phyloP scores from a whole-genome alignment of 2,329 filamentous ascomycete genomes.

The Phyllosticta citrichinensis region DNA sequence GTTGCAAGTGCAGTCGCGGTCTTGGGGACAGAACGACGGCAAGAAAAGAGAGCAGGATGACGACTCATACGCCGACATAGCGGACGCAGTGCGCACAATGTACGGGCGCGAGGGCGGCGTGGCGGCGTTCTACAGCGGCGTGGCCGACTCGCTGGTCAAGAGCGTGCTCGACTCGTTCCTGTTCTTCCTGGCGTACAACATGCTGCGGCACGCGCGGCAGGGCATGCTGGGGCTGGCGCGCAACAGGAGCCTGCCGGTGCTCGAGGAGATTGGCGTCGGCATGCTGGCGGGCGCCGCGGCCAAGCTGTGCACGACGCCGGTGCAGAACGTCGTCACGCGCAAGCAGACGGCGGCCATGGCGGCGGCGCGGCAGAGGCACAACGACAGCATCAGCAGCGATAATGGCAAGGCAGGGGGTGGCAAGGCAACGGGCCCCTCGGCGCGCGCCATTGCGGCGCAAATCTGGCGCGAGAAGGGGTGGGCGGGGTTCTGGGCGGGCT shows the following conservation, averaged over 20 bases:
- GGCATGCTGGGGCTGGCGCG: constrained; percentile 9
- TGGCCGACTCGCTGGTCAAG: constrained; percentile 35
- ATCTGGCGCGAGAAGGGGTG: constrained; percentile 63
- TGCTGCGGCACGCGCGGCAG: constrained; percentile 38
- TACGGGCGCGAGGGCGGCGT: constrained; percentile 60
- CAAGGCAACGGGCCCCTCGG: constrained; percentile 22
- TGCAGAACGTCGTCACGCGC: constrained; percentile 71
- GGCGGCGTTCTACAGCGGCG: constrained; percentile 52
- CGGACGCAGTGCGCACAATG: constrained; percentile 63
- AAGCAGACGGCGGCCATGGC: constrained; percentile 60
- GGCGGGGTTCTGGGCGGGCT: constrained; percentile 76
- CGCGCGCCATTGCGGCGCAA: constrained; percentile 49
- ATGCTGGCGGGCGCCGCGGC: constrained; percentile 64
- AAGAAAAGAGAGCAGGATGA: constrained; percentile 17
- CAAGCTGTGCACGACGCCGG: constrained; percentile 67
- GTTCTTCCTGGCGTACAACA: constrained; percentile 75
- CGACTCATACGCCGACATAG: constrained; percentile 52
- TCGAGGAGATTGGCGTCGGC: constrained; percentile 67
- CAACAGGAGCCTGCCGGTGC: constrained; percentile 41
- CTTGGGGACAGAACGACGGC: constrained; percentile 17
- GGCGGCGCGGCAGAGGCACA: constrained; percentile 27
- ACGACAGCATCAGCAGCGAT: constrained; percentile 19
- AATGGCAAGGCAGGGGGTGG: constrained; percentile 13
- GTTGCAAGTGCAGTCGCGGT: constrained; percentile 64
- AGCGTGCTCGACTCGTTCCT: constrained; percentile 62